A percentile compares a stretch with the other conserved stretches of the same genome.
phyloP scores from a whole-genome alignment of 805 yeast species.

The Candida verbasci region DNA sequence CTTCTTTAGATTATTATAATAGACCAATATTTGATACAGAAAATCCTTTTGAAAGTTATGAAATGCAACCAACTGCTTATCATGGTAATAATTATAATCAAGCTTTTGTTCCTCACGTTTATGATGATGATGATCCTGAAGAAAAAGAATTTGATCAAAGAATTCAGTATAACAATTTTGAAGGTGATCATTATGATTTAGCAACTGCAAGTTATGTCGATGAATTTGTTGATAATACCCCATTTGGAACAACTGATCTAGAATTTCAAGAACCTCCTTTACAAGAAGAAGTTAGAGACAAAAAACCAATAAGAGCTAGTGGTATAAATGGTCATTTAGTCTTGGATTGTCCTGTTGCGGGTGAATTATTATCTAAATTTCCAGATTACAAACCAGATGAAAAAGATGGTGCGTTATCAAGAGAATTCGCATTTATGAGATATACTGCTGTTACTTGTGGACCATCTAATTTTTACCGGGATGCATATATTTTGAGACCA shows the following conservation, averaged over 20 bases:
- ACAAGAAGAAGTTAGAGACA: constrained; percentile 29
- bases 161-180: constrained; percentile 35
- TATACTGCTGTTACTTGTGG: constrained; percentile 65
- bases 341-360: constrained; percentile 44
- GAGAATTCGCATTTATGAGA: constrained; percentile 58
- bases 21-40: constrained; percentile 10
- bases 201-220: constrained; percentile 20
- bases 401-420: constrained; percentile 38
- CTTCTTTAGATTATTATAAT: constrained; percentile 8
- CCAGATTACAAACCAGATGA: constrained; percentile 31
- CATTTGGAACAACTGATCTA: constrained; percentile 26
- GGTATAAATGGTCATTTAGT: constrained; percentile 44
- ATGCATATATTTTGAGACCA: constrained; percentile 55
- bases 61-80: constrained; percentile 9
- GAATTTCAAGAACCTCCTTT: constrained; percentile 26
- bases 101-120: constrained; percentile 42
- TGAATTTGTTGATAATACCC: constrained; percentile 16
- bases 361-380: constrained; percentile 37
- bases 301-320: constrained; percentile 32
- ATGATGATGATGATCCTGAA: constrained; percentile 37
- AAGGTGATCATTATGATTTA: constrained; percentile 40
- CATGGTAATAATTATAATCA: constrained; percentile 19
- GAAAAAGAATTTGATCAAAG: constrained; percentile 35
- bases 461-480: constrained; percentile 57
- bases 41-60: constrained; percentile 10